These are phyloP conservation scores for Magnaporthiopsis incrustans DNA, from an alignment of 2,329 filamentous ascomycete genomes.

Conservation along the genomic window DNA sequence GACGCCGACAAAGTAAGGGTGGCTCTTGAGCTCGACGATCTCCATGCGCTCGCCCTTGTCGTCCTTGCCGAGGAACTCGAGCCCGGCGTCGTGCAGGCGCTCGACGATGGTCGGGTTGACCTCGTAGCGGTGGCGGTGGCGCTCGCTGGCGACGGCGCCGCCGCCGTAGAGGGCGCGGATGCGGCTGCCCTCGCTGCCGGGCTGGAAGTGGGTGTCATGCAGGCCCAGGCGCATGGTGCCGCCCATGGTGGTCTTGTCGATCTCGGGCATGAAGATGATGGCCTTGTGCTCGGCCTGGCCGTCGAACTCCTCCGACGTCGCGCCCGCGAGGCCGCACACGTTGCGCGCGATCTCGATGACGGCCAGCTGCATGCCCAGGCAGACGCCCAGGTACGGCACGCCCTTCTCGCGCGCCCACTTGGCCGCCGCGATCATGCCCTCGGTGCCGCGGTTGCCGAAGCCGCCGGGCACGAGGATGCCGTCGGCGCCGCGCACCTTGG, in stretches of 20 bases:
- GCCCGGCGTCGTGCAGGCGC: constrained; percentile 50
- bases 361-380: constrained; percentile 86
- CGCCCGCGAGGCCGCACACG: constrained; percentile 54
- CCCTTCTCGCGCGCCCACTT: constrained; percentile 79
- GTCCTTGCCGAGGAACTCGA: constrained; percentile 70
- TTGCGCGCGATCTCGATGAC: constrained; percentile 83
- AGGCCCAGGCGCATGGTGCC: constrained; percentile 73
- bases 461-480: constrained; percentile 66
- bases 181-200: constrained; percentile 60
- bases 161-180: constrained; percentile 60
- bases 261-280: constrained; percentile 89
- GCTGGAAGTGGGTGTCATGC: constrained; percentile 62
- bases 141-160: constrained; percentile 46
- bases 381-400: constrained; percentile 80
- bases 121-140: constrained; percentile 74
- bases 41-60: constrained; percentile 68
- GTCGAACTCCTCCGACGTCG: constrained; percentile 48
- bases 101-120: constrained; percentile 66
- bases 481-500: constrained; percentile 61
- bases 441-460: constrained; percentile 73
- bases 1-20: constrained; percentile 63
- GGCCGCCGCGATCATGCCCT: constrained; percentile 85
- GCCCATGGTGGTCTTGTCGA: constrained; percentile 61
- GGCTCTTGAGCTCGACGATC: constrained; percentile 66
- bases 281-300: constrained; percentile 55